Conservation (phyloP, 1,284 basidiomycete species). For the Cryptococcus sp. region DNA sequence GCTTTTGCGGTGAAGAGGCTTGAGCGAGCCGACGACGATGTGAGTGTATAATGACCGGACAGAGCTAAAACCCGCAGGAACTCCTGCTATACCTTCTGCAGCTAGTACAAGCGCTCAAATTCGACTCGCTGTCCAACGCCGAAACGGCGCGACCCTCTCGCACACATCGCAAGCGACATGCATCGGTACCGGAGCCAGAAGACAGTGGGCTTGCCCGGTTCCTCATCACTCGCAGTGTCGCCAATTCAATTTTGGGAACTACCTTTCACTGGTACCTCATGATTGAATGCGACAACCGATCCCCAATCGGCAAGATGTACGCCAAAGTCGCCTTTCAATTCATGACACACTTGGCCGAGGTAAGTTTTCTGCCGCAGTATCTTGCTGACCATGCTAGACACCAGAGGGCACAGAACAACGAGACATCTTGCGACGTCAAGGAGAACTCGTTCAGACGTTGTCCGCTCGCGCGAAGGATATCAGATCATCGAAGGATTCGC, state of each 20-base stretch:
- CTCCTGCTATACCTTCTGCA: conserved; percentile 90
- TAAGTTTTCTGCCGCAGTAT: conserved; percentile 47
- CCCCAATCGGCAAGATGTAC: conserved; percentile 86
- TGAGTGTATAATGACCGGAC: conserved; percentile 50
- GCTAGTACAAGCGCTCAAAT: conserved; percentile 95
- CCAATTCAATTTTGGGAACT: conserved; percentile 83
- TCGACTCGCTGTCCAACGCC: conserved; percentile 59
- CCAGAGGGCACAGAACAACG: conserved; percentile 74
- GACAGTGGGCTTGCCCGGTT: conserved; percentile 88
- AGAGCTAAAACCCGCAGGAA: conserved; percentile 62
- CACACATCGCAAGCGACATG: conserved; percentile 57
- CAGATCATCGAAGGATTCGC: conserved; percentile 83
- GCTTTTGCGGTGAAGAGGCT: conserved; percentile 92
- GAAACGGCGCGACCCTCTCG: conserved; percentile 61
- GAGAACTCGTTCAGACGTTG: conserved; percentile 78
- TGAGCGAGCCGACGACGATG: conserved; percentile 89
- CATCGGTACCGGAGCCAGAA: conserved; percentile 57
- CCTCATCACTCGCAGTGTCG: conserved; percentile 79
- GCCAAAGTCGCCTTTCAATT: conserved; percentile 84
- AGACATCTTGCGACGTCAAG: conserved; percentile 80
- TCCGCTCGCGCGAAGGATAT: conserved; percentile 83
- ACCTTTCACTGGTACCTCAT: conserved; percentile 96
- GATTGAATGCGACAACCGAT: conserved; percentile 78
- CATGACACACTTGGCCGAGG: conserved; percentile 81
- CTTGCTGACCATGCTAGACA: conserved; percentile 54